phyloP scores from a whole-genome alignment of 495 filamentous ascomycete genomes.

The Xylaria longipes region DNA sequence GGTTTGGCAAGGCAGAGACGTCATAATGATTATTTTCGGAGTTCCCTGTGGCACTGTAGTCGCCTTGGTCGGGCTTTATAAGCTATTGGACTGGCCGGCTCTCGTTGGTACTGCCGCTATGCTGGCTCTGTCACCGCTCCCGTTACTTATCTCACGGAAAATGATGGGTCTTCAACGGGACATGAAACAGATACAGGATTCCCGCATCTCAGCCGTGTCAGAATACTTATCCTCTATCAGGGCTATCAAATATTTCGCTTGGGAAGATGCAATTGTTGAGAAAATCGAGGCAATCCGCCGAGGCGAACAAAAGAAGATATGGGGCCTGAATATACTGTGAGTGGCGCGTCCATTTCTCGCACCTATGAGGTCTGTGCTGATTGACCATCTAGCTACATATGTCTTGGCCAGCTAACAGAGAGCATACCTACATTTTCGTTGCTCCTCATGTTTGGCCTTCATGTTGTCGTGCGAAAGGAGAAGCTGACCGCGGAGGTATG shows the following conservation, averaged over 20 bases:
- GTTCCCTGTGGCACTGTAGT: slow-evolving; percentile 45
- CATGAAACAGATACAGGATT: slow-evolving; percentile 55
- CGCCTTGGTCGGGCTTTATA: slow-evolving; percentile 50
- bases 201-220: slow-evolving; percentile 56
- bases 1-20: slow-evolving; percentile 49
- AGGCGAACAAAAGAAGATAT: slow-evolving; percentile 55
- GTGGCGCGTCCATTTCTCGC: slow-evolving; percentile 30
- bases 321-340: slow-evolving; percentile 50
- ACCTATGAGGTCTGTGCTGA: slow-evolving; percentile 8
- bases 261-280: slow-evolving; percentile 54
- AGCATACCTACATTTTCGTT: slow-evolving; percentile 50
- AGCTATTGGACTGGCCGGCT: slow-evolving; percentile 54
- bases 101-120: slow-evolving; percentile 51
- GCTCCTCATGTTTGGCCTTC: slow-evolving; percentile 51
- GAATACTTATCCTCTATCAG: slow-evolving; percentile 58
- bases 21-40: slow-evolving; percentile 46
- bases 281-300: slow-evolving; percentile 48
- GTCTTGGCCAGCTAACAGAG: slow-evolving; percentile 44
- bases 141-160: slow-evolving; percentile 45
- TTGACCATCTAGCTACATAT: slow-evolving; percentile 28
- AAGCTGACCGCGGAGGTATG: slow-evolving; percentile 49
- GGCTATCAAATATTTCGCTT: slow-evolving; percentile 60
- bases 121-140: slow-evolving; percentile 47
- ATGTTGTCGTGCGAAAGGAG: slow-evolving; percentile 49
- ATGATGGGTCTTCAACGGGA: slow-evolving; percentile 50